Evolutionary conservation across 1,139 yeast species (phyloP), one percentile per base, ranked within the genome.

Genomic region (Sugiyamaella pinicola): DNA sequence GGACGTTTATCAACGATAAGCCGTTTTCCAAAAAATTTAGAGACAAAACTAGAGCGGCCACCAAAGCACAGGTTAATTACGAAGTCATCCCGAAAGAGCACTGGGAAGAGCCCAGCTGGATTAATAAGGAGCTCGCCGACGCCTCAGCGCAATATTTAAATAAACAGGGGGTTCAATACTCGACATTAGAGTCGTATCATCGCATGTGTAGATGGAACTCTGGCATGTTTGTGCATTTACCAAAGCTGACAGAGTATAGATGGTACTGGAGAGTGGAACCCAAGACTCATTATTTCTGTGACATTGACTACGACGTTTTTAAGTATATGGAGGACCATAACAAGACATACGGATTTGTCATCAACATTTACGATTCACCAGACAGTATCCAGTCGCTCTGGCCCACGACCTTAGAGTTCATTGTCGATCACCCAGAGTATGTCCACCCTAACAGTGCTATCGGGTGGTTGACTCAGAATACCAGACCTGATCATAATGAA

Each of bases 251-350:
- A 49, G 72, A 83, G 55, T 78, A 69, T 63, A 72, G 70, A 57
- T 87, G 84, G 72, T 87, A 85, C 67, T 87, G 95, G 95, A 73
- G 95, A 57, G 76, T 87, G 38, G 95, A 87, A 67, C 95, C 95
- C n/a, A 73, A 74, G 45, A 88, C 89, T 1, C 73, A 77, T 29
- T 85, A 83, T 64, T 85, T 73, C 64, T 81, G 87, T 60, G 82
- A 83, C 52, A 69, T 87, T 48, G 81, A 86, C 57, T 87, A 87
- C 64, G 95, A 87, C 61, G 84, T 87, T 4, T 87, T 87, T 75
- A 82, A 80, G 63, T 87, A 83, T 68, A 79, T 87, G 85, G 80
- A 80, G 58, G 80, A 75, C 24, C 82, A 86, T 38, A 69, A 76
- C 40, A 83, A 84, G 65, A 72, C 80, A 0, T 87, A 86, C 63